Percentiles rank a stretch among this genome's conserved stretches.
These are phyloP conservation scores for Choricystis sp. DNA, from an alignment of 139 green algal species.

Conservation along the genomic window DNA sequence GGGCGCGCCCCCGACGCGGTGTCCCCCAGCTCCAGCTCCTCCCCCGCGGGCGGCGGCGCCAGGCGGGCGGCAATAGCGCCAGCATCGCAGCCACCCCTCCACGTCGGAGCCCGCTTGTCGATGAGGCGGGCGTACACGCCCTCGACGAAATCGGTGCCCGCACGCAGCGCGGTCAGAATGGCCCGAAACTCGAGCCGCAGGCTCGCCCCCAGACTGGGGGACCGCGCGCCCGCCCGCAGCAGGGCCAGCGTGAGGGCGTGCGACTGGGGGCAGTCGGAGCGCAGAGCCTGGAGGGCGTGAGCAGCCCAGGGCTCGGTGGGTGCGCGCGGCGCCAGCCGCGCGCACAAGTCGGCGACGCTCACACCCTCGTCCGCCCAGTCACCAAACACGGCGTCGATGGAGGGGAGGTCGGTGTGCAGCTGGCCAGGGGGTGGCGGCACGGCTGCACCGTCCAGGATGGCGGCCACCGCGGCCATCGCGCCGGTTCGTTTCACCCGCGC, in stretches of 20 bases:
- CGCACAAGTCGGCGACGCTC: background rate
- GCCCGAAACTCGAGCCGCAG: background rate
- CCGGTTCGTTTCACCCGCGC: background rate
- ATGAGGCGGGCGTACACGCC: background rate
- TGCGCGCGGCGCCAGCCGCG: background rate
- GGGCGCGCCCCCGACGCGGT: no score
- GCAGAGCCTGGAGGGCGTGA: background rate
- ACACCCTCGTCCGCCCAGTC: conserved; percentile 3
- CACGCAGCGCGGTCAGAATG: background rate
- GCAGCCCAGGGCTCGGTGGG: background rate
- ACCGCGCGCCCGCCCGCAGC: background rate
- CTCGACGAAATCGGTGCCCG: background rate
- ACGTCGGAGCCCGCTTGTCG: background rate
- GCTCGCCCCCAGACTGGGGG: background rate
- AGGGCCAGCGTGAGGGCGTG: background rate
- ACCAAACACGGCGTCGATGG: conserved; percentile 15
- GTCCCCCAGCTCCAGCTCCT: background rate
- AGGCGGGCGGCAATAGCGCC: background rate
- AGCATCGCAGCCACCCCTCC: background rate
- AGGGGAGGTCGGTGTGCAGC: background rate
- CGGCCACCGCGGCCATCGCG: conserved; percentile 3
- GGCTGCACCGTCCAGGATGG: conserved; percentile 1
- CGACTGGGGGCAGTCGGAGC: background rate
- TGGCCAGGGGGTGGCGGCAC: background rate
- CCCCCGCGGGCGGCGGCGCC: no score